Evolutionary conservation across 768 basidiomycete genomes (phyloP).

Genomic region (Pleurotus eryngii): DNA sequence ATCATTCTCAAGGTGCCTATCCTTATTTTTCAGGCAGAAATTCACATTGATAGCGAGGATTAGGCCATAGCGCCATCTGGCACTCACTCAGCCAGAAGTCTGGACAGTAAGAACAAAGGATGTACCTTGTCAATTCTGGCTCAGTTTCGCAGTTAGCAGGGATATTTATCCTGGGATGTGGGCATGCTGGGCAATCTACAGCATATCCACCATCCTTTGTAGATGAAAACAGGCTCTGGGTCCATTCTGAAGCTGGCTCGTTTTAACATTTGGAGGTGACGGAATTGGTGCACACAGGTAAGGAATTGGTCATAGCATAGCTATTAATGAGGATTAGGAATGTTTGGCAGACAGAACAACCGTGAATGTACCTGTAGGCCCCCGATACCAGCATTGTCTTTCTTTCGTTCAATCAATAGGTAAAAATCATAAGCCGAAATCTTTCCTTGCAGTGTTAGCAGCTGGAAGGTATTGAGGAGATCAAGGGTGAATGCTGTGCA

Average conservation of each 20-base stretch:
- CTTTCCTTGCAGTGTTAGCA: constrained; percentile 26
- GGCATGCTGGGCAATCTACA: constrained; percentile 23
- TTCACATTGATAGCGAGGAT: constrained; percentile 28
- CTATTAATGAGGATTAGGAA: too few species aligned
- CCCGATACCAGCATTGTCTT: constrained; percentile 22
- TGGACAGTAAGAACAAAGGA: too few species aligned
- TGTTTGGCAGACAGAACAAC: too few species aligned
- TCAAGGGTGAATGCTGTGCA: constrained; percentile 23
- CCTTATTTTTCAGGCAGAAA: constrained; percentile 23
- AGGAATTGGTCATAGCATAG: too few species aligned
- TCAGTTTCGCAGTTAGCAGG: constrained; percentile 12
- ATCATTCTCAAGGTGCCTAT: constrained; percentile 20
- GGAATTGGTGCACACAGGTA: too few species aligned
- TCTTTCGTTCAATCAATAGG: constrained; percentile 15
- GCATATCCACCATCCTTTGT: constrained; percentile 16
- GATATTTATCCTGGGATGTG: constrained; percentile 17
- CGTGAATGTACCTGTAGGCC: constrained; percentile 13
- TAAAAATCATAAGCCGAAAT: constrained; percentile 26
- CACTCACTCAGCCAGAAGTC: too few species aligned
- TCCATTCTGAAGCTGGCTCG: too few species aligned
- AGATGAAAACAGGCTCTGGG: background rate
- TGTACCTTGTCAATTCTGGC: background rate
- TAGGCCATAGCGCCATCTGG: constrained; percentile 24
- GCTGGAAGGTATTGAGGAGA: constrained; percentile 21
- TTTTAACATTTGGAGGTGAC: too few species aligned